phyloP scores from a whole-genome alignment of 805 yeast genomes.

The Kodamaea hsintzibuensis region DNA sequence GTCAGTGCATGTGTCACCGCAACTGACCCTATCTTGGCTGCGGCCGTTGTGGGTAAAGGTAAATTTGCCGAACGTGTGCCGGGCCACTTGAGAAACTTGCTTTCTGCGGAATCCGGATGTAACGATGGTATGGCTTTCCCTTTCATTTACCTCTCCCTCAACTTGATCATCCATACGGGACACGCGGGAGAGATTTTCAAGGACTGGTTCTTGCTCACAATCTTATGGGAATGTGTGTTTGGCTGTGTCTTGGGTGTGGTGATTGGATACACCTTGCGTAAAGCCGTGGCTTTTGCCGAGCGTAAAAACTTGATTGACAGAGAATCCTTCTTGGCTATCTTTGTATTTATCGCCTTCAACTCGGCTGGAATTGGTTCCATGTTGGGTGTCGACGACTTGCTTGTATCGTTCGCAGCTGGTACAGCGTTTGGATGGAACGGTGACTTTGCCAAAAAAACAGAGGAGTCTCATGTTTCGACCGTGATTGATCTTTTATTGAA shows the following conservation, averaged over 20 bases:
- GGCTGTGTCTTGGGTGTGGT: conserved; percentile 74
- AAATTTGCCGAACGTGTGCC: conserved; percentile 89
- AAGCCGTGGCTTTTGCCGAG: conserved; percentile 75
- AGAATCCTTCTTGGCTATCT: conserved; percentile 85
- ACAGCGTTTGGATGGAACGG: conserved; percentile 95
- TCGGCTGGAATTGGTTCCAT: conserved; percentile 90
- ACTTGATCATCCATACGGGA: conserved; percentile 65
- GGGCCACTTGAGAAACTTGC: conserved; percentile 82
- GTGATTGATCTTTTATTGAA: conserved; percentile 85
- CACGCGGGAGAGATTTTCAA: conserved; percentile 67
- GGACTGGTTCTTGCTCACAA: conserved; percentile 76
- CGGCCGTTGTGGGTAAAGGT: conserved; percentile 94
- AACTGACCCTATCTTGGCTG: conserved; percentile 92
- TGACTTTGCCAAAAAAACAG: conserved; percentile 78
- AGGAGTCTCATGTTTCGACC: conserved; percentile 82
- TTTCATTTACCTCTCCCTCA: conserved; percentile 69
- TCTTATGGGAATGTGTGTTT: conserved; percentile 78
- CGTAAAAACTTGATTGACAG: conserved; percentile 70
- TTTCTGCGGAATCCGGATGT: conserved; percentile 87
- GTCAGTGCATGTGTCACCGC: conserved; percentile 91
- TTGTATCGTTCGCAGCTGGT: conserved; percentile 91
- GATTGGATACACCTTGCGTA: conserved; percentile 71
- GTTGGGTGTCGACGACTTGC: conserved; percentile 83
- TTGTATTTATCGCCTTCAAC: conserved; percentile 75
- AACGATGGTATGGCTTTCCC: conserved; percentile 98